Percentiles rank a stretch among this genome's conserved stretches.
These are phyloP conservation scores for Suillus alpinus DNA, from an alignment of 768 basidiomycete genomes.

Conservation along the genomic window DNA sequence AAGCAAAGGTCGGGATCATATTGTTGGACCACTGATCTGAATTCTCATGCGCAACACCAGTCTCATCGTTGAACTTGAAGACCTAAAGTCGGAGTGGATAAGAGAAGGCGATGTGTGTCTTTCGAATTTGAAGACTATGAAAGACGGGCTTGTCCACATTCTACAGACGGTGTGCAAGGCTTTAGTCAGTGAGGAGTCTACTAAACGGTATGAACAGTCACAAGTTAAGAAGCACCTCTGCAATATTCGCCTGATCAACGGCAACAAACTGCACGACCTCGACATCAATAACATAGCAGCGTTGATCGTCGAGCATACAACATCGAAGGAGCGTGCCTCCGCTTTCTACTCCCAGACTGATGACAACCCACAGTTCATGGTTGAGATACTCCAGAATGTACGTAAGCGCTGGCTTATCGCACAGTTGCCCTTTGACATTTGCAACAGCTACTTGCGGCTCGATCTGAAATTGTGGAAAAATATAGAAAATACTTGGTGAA, in stretches of 20 bases:
- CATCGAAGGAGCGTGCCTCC: neutral
- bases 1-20: slow-evolving; percentile 10
- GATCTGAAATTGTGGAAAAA: slow-evolving; percentile 13
- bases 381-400: slow-evolving; percentile 23
- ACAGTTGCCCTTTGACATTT: neutral
- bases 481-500: slow-evolving; percentile 18
- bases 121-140: slow-evolving; percentile 12
- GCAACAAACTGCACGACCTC: slow-evolving; percentile 9
- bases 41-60: slow-evolving; percentile 5
- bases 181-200: neutral
- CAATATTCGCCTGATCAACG: slow-evolving; percentile 21
- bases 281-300: slow-evolving; percentile 22
- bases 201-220: slow-evolving; percentile 11
- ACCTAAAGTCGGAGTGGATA: slow-evolving; percentile 1
- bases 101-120: slow-evolving; percentile 11
- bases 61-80: neutral
- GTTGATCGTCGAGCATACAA: slow-evolving; percentile 6
- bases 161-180: slow-evolving; percentile 15
- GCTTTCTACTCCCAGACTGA: neutral
- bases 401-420: slow-evolving; percentile 8
- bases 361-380: slow-evolving; percentile 8
- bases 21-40: slow-evolving; percentile 12
- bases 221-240: slow-evolving; percentile 17
- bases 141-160: slow-evolving; percentile 10
- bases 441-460: slow-evolving; percentile 23